Evolutionary conservation across 2,329 filamentous ascomycete species (phyloP).

Genomic region (Elsinoe batatas): DNA sequence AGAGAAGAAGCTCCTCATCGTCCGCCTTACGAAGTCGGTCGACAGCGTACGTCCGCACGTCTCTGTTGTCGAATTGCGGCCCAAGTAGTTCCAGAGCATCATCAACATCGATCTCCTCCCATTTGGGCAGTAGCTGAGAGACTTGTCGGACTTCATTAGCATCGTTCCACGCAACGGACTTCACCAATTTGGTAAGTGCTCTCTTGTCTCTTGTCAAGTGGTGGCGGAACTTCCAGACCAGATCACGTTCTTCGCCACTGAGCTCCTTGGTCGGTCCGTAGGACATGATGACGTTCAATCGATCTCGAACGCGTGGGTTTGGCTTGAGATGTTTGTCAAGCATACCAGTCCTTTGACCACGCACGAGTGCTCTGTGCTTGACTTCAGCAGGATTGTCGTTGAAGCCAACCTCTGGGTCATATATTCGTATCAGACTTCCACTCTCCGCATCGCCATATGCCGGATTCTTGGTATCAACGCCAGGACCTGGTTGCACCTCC

Average conservation of each 20-base stretch:
- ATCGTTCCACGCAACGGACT: conserved; percentile 92
- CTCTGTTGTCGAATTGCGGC: conserved; percentile 78
- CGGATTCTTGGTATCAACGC: conserved; percentile 52
- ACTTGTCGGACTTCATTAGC: conserved; percentile 77
- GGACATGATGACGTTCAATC: conserved; percentile 79
- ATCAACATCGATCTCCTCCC: conserved; percentile 95
- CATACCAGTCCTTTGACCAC: conserved; percentile 86
- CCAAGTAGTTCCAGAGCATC: conserved; percentile 91
- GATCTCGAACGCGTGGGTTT: conserved; percentile 89
- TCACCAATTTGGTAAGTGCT: conserved; percentile 90
- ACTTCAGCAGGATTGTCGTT: conserved; percentile 88
- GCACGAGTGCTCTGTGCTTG: conserved; percentile 84
- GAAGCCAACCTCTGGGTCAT: conserved; percentile 85
- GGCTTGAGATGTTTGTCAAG: conserved; percentile 92
- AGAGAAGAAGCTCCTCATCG: conserved; percentile 82
- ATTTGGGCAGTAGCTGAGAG: conserved; percentile 78
- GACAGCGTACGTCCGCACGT: conserved; percentile 86
- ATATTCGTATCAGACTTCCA: conserved; percentile 67
- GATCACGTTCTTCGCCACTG: conserved; percentile 83
- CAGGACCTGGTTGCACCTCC: conserved; percentile 81
- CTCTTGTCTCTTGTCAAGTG: conserved; percentile 82
- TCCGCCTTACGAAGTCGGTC: conserved; percentile 84
- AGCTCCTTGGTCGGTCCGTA: conserved; percentile 88
- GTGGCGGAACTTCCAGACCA: conserved; percentile 96
- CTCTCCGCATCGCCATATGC: conserved; percentile 41